These are phyloP conservation scores for Glonium stellatum DNA, from an alignment of 495 filamentous ascomycete genomes.

Conservation along the genomic window DNA sequence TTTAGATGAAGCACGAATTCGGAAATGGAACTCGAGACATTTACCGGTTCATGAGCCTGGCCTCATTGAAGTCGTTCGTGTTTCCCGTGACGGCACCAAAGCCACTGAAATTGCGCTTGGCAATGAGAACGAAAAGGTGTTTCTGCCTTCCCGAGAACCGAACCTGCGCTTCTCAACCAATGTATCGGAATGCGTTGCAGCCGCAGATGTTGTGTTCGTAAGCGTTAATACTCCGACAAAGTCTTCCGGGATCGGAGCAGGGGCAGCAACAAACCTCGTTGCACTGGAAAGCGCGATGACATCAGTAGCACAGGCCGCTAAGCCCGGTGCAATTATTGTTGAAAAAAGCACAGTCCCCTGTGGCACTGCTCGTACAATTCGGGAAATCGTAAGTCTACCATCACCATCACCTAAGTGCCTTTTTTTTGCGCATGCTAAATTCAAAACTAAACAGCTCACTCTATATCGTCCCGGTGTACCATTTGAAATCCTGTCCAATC, in stretches of 20 bases:
- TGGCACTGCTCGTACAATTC: neutral
- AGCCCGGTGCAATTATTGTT: conserved; percentile 1
- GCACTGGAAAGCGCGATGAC: neutral
- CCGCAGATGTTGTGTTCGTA: conserved; percentile 3
- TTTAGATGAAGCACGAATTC: neutral
- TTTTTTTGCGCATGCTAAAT: neutral
- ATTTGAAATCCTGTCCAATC: conserved; percentile 78
- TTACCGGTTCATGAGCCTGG: neutral
- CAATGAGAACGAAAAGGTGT: neutral
- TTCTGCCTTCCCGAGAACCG: neutral
- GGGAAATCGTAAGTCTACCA: neutral
- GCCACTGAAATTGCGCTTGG: neutral
- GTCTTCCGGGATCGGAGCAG: neutral
- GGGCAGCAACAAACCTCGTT: neutral
- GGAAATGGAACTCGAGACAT: conserved; percentile 2
- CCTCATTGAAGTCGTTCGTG: neutral
- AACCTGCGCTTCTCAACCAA: conserved; percentile 6
- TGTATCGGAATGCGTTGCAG: neutral
- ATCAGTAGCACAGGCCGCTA: neutral
- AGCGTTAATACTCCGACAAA: conserved; percentile 6
- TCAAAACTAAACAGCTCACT: neutral
- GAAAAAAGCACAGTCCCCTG: conserved; percentile 9
- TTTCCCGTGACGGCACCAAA: neutral
- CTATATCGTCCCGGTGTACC: conserved; percentile 46
- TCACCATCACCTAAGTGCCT: neutral